Base-by-base conservation (phyloP, 78 protist genomes). In the Guillardia theta region DNA sequence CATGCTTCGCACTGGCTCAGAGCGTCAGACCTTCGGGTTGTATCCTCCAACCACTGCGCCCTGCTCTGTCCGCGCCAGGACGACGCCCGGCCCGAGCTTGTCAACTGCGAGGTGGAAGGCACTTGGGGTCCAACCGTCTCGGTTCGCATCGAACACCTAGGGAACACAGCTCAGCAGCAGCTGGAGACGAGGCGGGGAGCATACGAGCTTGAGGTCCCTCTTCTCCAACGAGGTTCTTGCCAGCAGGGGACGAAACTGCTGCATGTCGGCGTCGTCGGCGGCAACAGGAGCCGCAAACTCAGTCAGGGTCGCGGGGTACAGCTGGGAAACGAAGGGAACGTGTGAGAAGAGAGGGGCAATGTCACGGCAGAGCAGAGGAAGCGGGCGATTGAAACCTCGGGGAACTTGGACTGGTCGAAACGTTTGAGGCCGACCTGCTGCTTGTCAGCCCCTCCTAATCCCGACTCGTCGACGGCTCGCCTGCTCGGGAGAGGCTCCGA, bases 11-110 rank as follows among this genome's bases (percentile, higher is more conserved):
- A 58, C 70, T 24, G 6, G 21, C 15, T 12, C 83, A 3, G 10
- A 70, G 46, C 83, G n/a, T n/a, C 83, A 70, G 83, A 36, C 83
- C 83, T 70, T 70, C 10, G 83, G 83, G 83, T 70, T 70, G 83
- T 70, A 70, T 1, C 83, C 83, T 24, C 83, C 83, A 0, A 70
- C 36, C 36, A 70, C 22, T 18, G 83, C 83, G 4, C 83, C 83
- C 83, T 24, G 27, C 33, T 70, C 83, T 9, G 83, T 70, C n/a
- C 83, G 83, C 33, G 83, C 83, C 10, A 70, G 83, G 3, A 70
- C 83, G 41, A 70, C 83, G 41, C 83, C 83, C 41, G 83, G 83
- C 83, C 83, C 83, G 46, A 70, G 83, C 83, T 33, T 33, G 83
- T 70, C 83, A 1, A 70, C 83, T 24, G 45, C 83, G 27, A 36